Base-by-base conservation (phyloP, 164 flowering plant genomes). In the Aristolochia fimbriata region DNA sequence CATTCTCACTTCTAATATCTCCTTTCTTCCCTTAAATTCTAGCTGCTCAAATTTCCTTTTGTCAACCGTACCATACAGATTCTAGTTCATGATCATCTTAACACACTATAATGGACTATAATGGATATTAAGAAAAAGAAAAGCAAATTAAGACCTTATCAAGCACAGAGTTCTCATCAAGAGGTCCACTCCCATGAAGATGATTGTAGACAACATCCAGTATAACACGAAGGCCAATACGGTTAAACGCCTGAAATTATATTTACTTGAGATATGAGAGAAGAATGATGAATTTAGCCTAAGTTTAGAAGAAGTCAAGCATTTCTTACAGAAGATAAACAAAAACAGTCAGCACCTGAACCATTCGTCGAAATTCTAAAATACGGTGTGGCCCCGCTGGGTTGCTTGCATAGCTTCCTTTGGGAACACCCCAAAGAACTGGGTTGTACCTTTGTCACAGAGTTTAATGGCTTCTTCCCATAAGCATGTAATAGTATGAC, bases 121-220 rank as follows among this genome's bases (percentile, higher is more conserved):
- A n/a, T n/a, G n/a, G n/a, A 61, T 25, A 46, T 53, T 19, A 43
- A 60, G 55, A 71, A 33, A 33, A 55, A 30, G 61, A 50, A 24
- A 60, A 20, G 24, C 37, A 58, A 56, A 58, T 63, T 33, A 64
- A 60, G 55, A 92, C 98, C 98, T 93, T 89, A 71, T 93, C 98
- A 47, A 87, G 85, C 60, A 93, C 94, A 69, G 96, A 89, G 70
- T 77, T 71, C 5, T 74, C 75, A 76, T 73, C 88, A 66, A 68
- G 68, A n/a, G 97, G 97, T 50, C 97, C 98, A 74, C 70, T 89
- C 68, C 71, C 97, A 70, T 89, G 83, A 71, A 93, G 67, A 75
- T 93, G 98, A 79, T 89, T 93, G 65, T 89, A 93, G 64, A 93
- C 96, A 63, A 89, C 96, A 81, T 93, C 98, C 83, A 89, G 55